Evolutionary conservation across 495 filamentous ascomycete genomes (phyloP), one percentile per base, ranked within the genome.

Genomic region (Cercophora scortea): DNA sequence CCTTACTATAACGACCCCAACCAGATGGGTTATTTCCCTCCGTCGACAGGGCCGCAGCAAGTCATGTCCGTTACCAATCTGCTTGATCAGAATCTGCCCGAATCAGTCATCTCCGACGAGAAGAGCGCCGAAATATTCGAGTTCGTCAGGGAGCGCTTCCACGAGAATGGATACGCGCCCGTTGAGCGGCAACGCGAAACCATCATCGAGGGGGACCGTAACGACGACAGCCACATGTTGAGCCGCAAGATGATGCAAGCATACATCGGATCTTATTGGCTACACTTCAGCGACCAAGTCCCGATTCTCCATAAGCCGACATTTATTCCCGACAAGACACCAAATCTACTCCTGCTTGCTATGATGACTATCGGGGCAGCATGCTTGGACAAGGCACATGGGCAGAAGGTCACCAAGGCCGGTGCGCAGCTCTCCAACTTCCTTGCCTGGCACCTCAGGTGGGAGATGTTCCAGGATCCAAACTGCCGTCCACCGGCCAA

Each of bases 301-400:
- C 93, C 93, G 6, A 95, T 98, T 49, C 76, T 98, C 40, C 93
- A 98, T 62, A 86, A 89, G 57, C 90, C 93, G 19, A 97, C 92
- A 0, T 98, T 97, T 70, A 85, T 82, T 8, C 84, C 91, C 0
- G 88, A 95, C 66, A 84, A 85, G 53, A 89, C 88, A 8, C 88
- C 88, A 1, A 90, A 87, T 57, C 70, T 95, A 45, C 76, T 97
- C 8, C 69, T 98, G n/a, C 77, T 97, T 53, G 85, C 87, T n/a
- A 86, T 98, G 54, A 95, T 98, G 72, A 84, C 89, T 0, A 90
- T 98, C 59, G 93, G 93, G 9, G 92, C 93, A 7, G 87, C 89
- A 4, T 92, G 89, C 48, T 69, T 96, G 51, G 90, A 95, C 59
- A 87, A 86, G 61, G 80, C 80, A 3, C 85, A 95, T 60, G 87